Evolutionary conservation across 371 early-diverging fungal genomes (phyloP), one percentile per base, ranked within the genome.

Genomic region (Apophysomyces sp.): DNA sequence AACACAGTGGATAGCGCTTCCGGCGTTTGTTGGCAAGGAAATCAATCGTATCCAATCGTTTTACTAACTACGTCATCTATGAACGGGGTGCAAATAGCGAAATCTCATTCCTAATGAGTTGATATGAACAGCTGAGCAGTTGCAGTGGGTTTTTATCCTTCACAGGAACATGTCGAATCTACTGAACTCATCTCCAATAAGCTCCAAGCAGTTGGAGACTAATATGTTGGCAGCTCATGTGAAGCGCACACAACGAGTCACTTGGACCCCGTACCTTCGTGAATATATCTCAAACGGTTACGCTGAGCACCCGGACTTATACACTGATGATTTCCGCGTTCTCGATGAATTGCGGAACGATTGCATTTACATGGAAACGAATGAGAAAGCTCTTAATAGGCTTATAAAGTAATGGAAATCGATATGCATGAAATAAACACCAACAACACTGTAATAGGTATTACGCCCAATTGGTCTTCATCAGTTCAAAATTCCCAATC

Each of bases 301-400:
- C 67, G 90, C 86, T 4, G 95, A 94, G 63, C 92, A 92, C 60
- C 93, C 94, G 2, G 93, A 94, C 65, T 71, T 81, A 0, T 94
- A 94, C 61, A 82, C 86, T n/a, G 93, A 93, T 71, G 94, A 95
- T 74, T 88, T 95, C 71, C 82, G 90, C 28, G 75, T 89, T 24
- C 78, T 94, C 4, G 92, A 95, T 52, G 88, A 86, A 53, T 76
- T 94, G 39, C 75, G 96, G 18, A 87, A 85, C 40, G 89, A 89
- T 56, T 87, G 90, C 59, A 78, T 89, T 54, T 82, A 83, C 55
- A 83, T 87, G 31, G 91, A 92, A 59, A 77, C 81, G 8, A 89
- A 87, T 69, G 78, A 81, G 62, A 90, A 87, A 51, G 88, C 85
- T 4, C 72, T 93, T 11, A 83, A 88, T 63, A 75, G 89, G 52